phyloP scores from a whole-genome alignment of 2,329 filamentous ascomycete species.

The Colletotrichum zoysiae region DNA sequence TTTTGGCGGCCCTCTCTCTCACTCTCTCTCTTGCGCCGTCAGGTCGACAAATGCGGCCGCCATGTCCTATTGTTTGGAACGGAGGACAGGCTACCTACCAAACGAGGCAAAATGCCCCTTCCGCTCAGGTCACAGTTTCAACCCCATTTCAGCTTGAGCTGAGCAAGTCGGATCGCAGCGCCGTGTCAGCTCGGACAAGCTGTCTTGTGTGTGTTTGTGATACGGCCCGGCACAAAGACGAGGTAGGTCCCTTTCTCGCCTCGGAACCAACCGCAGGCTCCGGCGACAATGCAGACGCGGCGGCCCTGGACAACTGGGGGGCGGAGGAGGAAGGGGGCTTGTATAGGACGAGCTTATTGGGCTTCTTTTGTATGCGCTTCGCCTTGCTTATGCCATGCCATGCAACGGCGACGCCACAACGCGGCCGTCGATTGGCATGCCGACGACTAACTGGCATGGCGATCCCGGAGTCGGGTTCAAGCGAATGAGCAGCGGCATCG shows the following conservation, averaged over 20 bases:
- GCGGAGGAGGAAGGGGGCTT: neutral
- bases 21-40: neutral
- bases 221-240: conserved; percentile 31
- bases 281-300: conserved; percentile 20
- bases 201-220: conserved; percentile 27
- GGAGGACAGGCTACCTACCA: neutral
- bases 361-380: conserved; percentile 29
- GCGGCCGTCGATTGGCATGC: conserved; percentile 8
- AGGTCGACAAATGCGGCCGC: neutral
- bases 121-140: conserved; percentile 17
- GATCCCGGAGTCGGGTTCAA: conserved; percentile 22
- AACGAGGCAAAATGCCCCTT: neutral
- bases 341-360: conserved; percentile 31
- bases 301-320: neutral
- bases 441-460: conserved; percentile 32
- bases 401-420: conserved; percentile 2
- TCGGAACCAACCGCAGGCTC: conserved; percentile 31
- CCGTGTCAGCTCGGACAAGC: conserved; percentile 26
- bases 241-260: conserved; percentile 9
- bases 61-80: neutral
- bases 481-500: conserved; percentile 11
- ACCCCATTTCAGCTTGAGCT: conserved; percentile 35
- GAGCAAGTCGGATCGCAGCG: conserved; percentile 32
- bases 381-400: conserved; percentile 21
- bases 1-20: neutral